phyloP scores from a whole-genome alignment of 108 stramenopile species.

The Cyclotella atomus region DNA sequence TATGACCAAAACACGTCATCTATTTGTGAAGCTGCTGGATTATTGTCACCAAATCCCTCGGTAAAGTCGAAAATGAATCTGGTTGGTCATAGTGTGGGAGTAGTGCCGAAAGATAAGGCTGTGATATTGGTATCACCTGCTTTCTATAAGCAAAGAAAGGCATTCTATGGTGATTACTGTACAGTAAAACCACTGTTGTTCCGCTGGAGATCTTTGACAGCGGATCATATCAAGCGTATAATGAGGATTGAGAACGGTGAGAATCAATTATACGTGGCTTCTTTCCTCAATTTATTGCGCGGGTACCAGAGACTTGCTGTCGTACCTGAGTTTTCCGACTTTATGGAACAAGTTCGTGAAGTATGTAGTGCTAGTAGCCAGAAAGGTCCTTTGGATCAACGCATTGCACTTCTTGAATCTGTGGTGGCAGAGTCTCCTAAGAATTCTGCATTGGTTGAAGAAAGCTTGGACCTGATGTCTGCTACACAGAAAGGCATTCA shows the following conservation, averaged over 20 bases:
- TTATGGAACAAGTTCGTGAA: constrained; percentile 21
- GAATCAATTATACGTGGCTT: constrained; percentile 46
- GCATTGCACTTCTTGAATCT: constrained; percentile 39
- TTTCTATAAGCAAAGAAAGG: constrained; percentile 33
- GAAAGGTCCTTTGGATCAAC: constrained; percentile 36
- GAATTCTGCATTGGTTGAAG: constrained; percentile 16
- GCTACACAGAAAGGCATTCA: constrained; percentile 1
- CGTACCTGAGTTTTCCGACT: constrained; percentile 32
- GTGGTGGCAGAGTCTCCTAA: constrained; percentile 30
- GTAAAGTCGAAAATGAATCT: neutral
- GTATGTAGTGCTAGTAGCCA: constrained; percentile 25
- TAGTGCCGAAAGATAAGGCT: constrained; percentile 20
- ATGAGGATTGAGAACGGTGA: constrained; percentile 40
- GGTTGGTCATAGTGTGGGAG: neutral
- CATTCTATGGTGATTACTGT: constrained; percentile 39
- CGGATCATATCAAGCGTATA: constrained; percentile 43
- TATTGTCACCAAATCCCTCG: constrained; percentile 10
- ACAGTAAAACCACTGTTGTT: constrained; percentile 46
- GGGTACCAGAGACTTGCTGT: constrained; percentile 23
- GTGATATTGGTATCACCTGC: constrained; percentile 43
- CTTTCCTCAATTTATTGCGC: constrained; percentile 31
- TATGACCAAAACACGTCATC: constrained; percentile 39
- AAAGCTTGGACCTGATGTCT: constrained; percentile 18
- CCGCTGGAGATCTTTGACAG: constrained; percentile 35
- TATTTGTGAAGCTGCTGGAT: constrained; percentile 35